Base-by-base conservation (phyloP, 75 land plant genomes). In the Pinus albicaulis region DNA sequence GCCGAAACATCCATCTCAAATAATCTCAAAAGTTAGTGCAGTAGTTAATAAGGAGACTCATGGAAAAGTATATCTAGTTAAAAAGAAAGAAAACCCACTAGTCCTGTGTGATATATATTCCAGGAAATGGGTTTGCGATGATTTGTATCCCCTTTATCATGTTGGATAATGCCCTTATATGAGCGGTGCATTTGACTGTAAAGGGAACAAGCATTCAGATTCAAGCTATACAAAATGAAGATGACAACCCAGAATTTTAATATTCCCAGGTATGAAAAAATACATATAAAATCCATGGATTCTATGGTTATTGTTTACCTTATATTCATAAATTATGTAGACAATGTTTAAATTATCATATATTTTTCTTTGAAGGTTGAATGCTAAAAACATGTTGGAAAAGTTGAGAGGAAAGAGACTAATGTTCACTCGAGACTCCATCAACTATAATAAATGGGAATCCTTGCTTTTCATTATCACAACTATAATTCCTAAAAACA, bases 41-140 rank as follows among this genome's bases (percentile, higher is more conserved):
- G 48, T 41, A 41, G 48, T 41, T 41, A 6, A 41, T 6, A 41
- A 7, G 48, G 5, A 4, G 48, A 41, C 48, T 5, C 7, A 41
- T 5, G 6, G 6, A 41, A 41, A 41, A 41, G 6, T 41, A 41
- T 10, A 16, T 34, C 36, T 19, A 19, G 71, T 66, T 4, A 38
- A 31, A 66, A 44, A 38, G 8, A n/a, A 41, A n/a, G n/a, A 5
- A 41, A 41, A 41, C 48, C 48, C 48, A 41, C 48, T 6, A 41
- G 6, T 41, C 48, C 62, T 60, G 38, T 87, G 89, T 48, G 84
- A 87, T 24, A 64, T 87, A 2, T 86, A 68, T 44, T 71, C 78
- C 14, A 89, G 90, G 16, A 76, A 63, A 65, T 88, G 90, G 90
- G 85, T 88, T 28, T 74, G 75, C 22, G 91, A 87, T 55, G 73